Evolutionary conservation across 805 yeast genomes (phyloP), one percentile per base, ranked within the genome.

Genomic region (Candida sphagnicola): DNA sequence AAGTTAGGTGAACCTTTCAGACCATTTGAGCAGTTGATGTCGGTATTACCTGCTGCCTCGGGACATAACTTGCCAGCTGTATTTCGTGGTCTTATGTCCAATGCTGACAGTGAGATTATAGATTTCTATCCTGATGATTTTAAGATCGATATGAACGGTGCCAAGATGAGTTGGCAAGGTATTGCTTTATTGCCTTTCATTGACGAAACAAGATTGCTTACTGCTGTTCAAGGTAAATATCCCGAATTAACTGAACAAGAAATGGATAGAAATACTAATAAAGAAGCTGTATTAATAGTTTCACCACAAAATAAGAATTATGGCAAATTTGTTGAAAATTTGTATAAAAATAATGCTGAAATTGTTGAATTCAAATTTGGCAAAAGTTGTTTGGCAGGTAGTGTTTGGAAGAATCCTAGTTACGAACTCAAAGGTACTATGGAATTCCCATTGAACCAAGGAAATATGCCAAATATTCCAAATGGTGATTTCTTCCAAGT

Each of bases 151-250:
- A 88, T 90, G 96, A 89, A 90, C 56, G 98, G 98, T 19, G 86
- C 87, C 49, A 88, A 85, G 48, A 84, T 85, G 87, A 72, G 91
- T 36, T 90, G 98, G 98, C 95, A 88, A 57, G 97, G 95, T 38
- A 84, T 90, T 51, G 90, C 95, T 1, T 62, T 90, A 29, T 65
- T 90, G 39, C 97, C 98, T 0, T 90, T 90, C 49, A 91, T 90
- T 49, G 96, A 90, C 51, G 95, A 87, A 51, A 60, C 60, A n/a
- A 67, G 95, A 49, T 67, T 90, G 31, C 59, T 90, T 38, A 64
- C 69, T 13, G 81, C 79, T 3, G 95, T 89, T 2, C 70, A 76
- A 38, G 75, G 62, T 1, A 78, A 82, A 44, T 90, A 90, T 54
- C 63, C 72, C 2, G 59, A 66, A 28, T 66, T 90, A 34, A 74